Conservation (phyloP, 1,284 basidiomycete species). For the Papiliotrema terrestris region DNA sequence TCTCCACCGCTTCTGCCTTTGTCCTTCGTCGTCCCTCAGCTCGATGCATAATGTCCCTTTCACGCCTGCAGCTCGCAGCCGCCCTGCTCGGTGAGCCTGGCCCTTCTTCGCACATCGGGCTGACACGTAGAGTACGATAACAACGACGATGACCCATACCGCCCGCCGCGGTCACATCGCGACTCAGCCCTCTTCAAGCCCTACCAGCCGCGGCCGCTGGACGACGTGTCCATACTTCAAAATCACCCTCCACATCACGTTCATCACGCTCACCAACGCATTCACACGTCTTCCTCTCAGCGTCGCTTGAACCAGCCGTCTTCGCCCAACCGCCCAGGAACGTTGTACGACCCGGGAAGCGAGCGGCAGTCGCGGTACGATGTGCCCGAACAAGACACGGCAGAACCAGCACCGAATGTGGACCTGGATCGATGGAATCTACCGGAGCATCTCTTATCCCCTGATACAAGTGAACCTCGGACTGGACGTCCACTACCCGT, state of each 20-base stretch:
- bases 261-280: too few relatives aligned
- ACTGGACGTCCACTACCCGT: background rate
- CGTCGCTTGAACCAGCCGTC: too few relatives aligned
- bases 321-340: too few relatives aligned
- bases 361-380: background rate
- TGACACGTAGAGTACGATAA: constrained; percentile 44
- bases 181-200: constrained; percentile 40
- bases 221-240: background rate
- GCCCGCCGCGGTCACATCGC: constrained; percentile 22
- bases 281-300: too few relatives aligned
- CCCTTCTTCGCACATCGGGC: background rate
- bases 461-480: constrained; percentile 1
- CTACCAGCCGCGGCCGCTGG: constrained; percentile 14
- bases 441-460: constrained; percentile 22
- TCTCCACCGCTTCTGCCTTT: background rate
- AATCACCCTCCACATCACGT: too few relatives aligned
- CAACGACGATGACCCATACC: constrained; percentile 20
- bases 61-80: constrained; percentile 30
- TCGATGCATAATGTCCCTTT: constrained; percentile 20
- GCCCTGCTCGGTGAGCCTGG: constrained; percentile 10
- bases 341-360: too few relatives aligned
- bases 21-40: background rate
- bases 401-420: too few relatives aligned
- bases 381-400: too few relatives aligned
- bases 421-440: constrained; percentile 25